Percentiles rank a stretch among this genome's conserved stretches.
phyloP scores from a whole-genome alignment of 257 asterid species.

The Datura wrightii region DNA sequence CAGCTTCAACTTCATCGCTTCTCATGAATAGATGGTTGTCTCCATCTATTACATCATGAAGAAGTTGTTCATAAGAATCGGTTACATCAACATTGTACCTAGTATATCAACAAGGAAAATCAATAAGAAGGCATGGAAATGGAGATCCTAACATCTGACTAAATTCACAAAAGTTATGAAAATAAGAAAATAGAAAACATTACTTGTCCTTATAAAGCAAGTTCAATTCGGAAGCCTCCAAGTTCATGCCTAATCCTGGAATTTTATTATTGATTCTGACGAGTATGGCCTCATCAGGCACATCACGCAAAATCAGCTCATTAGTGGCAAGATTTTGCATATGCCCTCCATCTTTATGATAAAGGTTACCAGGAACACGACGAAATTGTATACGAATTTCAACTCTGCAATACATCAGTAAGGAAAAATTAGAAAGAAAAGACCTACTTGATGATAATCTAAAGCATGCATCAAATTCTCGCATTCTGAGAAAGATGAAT shows the following conservation, averaged over 20 bases:
- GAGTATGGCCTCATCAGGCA: slow-evolving; percentile 55
- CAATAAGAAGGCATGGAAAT: background rate
- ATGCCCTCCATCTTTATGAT: slow-evolving; percentile 37
- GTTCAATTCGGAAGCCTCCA: slow-evolving; percentile 61
- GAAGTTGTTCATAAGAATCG: slow-evolving; percentile 60
- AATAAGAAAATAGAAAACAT: slow-evolving; percentile 28
- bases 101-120: slow-evolving; percentile 17
- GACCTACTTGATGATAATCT: background rate
- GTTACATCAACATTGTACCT: slow-evolving; percentile 54
- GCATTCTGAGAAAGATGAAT: background rate
- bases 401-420: slow-evolving; percentile 42
- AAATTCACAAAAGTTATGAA: background rate
- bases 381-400: slow-evolving; percentile 55
- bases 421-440: background rate
- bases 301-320: slow-evolving; percentile 54
- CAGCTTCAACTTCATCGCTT: slow-evolving; percentile 58
- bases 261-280: slow-evolving; percentile 56
- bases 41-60: slow-evolving; percentile 57
- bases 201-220: slow-evolving; percentile 62
- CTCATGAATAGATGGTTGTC: slow-evolving; percentile 63
- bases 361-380: slow-evolving; percentile 57
- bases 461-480: background rate
- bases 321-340: slow-evolving; percentile 44
- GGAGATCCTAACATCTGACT: background rate
- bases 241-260: slow-evolving; percentile 58